Base-by-base conservation (phyloP, 306 rosid genomes). In the Cucumis hystrix region DNA sequence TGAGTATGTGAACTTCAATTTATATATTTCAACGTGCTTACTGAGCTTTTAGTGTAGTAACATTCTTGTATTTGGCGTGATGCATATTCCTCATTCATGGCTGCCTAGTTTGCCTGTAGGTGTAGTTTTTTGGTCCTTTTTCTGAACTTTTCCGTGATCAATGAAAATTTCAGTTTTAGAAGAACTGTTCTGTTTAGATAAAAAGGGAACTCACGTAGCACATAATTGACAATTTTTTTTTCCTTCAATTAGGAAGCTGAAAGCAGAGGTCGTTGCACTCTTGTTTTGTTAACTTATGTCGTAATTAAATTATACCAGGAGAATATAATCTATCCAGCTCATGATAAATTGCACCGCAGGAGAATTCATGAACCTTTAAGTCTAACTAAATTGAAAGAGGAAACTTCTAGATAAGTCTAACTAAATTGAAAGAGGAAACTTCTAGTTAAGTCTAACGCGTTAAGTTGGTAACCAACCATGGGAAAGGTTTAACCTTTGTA, bases 1-100 rank as follows among this genome's bases (percentile, higher is more conserved):
- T 70, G 97, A 95, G 97, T 95, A 92, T 74, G 97, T 49, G 52
- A 45, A 81, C 74, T 79, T 49, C 55, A 23, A 13, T 14, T 47
- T 70, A 70, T 70, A 45, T 70, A 77, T 68, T 10, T 51, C 71
- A 51, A n/a, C 16, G 68, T 73, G 74, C 51, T 67, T 43, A 8
- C 17, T 52, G 11, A 52, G 9, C 17, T 30, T 25, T 73, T 51
- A 8, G 77, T 73, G 23, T 41, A 4, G 14, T 43, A 3, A 9
- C 11, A 21, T 68, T 68, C 30, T 67, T 67, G 51, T 40, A n/a
- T 37, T 5, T 8, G 18, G 7, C 52, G 10, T 17, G 73, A 18
- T 67, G 73, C 52, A 18, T 63, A 30, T 16, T 66, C 35, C 35
- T 43, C 35, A 20, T 6, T 68, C 75, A 13, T 68, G 37, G 37